phyloP scores from a whole-genome alignment of 768 basidiomycete species.

The Pholiota molesta region DNA sequence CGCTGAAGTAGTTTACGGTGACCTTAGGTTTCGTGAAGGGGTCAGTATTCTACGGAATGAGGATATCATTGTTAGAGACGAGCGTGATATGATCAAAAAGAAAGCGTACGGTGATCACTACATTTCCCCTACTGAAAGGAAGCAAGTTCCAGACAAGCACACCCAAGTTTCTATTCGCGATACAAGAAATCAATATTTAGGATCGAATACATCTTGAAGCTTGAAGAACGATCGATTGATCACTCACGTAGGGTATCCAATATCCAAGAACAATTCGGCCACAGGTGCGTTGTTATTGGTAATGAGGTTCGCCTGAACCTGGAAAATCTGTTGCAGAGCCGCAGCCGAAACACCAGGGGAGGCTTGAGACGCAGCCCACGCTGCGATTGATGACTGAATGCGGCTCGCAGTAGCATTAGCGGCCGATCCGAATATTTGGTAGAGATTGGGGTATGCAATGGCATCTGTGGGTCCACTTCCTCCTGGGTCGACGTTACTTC shows the following conservation, averaged over 20 bases:
- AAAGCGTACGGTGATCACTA: conserved; percentile 42
- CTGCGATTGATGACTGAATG: conserved; percentile 39
- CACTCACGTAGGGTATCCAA: conserved; percentile 46
- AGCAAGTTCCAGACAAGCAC: conserved; percentile 57
- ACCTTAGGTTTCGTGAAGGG: conserved; percentile 51
- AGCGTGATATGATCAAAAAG: not conserved
- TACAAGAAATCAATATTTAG: not conserved
- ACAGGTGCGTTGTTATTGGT: conserved; percentile 51
- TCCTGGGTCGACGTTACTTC: conserved; percentile 39
- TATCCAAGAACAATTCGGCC: conserved; percentile 50
- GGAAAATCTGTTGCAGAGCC: conserved; percentile 45
- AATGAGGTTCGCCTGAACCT: conserved; percentile 50
- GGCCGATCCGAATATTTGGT: conserved; percentile 44
- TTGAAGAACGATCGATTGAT: not conserved
- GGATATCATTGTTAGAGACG: not conserved
- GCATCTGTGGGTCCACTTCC: conserved; percentile 49
- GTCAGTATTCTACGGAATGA: conserved; percentile 38
- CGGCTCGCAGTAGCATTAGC: conserved; percentile 34
- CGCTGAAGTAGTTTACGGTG: conserved; percentile 53
- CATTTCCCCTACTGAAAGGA: conserved; percentile 57
- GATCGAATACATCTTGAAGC: not conserved
- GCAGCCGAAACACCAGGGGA: conserved; percentile 38
- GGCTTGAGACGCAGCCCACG: conserved; percentile 49
- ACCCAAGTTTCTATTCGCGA: conserved; percentile 39
- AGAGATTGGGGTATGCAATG: conserved; percentile 55